A percentile compares a stretch with the other conserved stretches of the same genome.
Evolutionary conservation across 1,139 yeast species (phyloP).

Genomic region (Sugiyamaella grinbergsii): DNA sequence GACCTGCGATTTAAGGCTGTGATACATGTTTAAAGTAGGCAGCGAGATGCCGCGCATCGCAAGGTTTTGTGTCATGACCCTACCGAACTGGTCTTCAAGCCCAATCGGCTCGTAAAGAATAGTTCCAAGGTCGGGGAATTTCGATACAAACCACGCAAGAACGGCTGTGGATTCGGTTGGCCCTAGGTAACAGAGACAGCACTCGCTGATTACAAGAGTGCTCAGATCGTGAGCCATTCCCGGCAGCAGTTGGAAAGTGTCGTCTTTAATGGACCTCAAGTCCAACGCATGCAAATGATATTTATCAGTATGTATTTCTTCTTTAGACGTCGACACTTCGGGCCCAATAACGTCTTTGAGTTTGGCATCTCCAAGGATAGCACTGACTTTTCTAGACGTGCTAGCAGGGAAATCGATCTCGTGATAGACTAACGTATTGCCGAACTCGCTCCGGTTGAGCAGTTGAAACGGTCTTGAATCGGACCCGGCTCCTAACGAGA

Average conservation of each 20-base stretch:
- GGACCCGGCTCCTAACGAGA: conserved; percentile 95
- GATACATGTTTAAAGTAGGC: conserved; percentile 58
- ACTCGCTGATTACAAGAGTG: conserved; percentile 80
- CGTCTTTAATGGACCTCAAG: conserved; percentile 45
- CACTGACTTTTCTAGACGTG: conserved; percentile 52
- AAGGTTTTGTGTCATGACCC: conserved; percentile 76
- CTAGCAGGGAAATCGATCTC: conserved; percentile 79
- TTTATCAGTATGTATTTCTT: conserved; percentile 47
- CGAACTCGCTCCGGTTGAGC: conserved; percentile 35
- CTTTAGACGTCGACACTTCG: conserved; percentile 17
- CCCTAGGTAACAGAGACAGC: conserved; percentile 81
- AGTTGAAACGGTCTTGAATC: conserved; percentile 73
- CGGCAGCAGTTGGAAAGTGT: conserved; percentile 23
- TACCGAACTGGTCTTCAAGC: conserved; percentile 71
- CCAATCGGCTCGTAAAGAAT: conserved; percentile 85
- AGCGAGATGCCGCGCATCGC: conserved; percentile 70
- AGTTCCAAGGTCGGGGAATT: conserved; percentile 41
- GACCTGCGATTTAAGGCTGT: conserved; percentile 53
- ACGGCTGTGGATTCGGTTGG: conserved; percentile 58
- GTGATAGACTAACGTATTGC: conserved; percentile 49
- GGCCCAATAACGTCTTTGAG: conserved; percentile 4
- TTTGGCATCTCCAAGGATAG: not conserved
- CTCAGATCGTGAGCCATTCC: conserved; percentile 51
- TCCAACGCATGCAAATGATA: conserved; percentile 63
- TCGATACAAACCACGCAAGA: conserved; percentile 43